A percentile compares a stretch with the other conserved stretches of the same genome.
Conservation (phyloP, 177 flowering plant species). For the Vitis hybrid region DNA sequence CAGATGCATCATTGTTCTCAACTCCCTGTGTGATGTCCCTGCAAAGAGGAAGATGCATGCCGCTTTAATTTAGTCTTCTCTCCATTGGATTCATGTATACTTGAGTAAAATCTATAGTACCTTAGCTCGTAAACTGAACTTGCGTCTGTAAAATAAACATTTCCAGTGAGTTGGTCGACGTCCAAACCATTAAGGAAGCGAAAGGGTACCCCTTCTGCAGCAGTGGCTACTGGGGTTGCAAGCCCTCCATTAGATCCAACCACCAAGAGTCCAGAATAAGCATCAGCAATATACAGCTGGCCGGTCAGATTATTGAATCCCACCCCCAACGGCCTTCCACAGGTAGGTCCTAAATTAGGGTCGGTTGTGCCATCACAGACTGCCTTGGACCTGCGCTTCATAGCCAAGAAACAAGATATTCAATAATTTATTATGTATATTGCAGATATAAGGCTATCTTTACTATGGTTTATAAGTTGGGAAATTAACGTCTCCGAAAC, state of each 20-base stretch:
- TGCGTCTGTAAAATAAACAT: conserved; percentile 20
- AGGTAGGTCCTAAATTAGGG: not conserved
- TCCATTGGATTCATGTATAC: too few species aligned
- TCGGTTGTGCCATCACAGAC: conserved; percentile 15
- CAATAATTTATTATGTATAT: not conserved
- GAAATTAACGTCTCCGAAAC: not conserved
- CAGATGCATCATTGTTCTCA: conserved; percentile 10
- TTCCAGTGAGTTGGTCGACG: conserved; percentile 15
- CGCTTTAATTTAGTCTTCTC: too few species aligned
- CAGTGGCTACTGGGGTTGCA: conserved; percentile 5
- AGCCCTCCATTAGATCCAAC: conserved; percentile 17
- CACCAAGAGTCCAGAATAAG: conserved; percentile 14
- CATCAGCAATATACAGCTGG: conserved; percentile 22
- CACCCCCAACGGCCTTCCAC: conserved; percentile 22
- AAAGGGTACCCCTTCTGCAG: conserved; percentile 7
- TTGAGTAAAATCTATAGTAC: not conserved
- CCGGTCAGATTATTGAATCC: conserved; percentile 15
- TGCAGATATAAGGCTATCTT: too few species aligned
- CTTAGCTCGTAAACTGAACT: conserved; percentile 13
- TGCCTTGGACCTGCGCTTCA: conserved; percentile 13
- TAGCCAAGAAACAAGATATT: too few species aligned
- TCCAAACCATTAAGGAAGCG: conserved; percentile 16
- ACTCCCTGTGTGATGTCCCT: not conserved
- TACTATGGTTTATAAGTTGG: not conserved
- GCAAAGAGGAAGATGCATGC: not conserved